Evolutionary conservation across 2,329 filamentous ascomycete species (phyloP), one percentile per base, ranked within the genome.

Genomic region (Hymenotorrendiella dingleyae): DNA sequence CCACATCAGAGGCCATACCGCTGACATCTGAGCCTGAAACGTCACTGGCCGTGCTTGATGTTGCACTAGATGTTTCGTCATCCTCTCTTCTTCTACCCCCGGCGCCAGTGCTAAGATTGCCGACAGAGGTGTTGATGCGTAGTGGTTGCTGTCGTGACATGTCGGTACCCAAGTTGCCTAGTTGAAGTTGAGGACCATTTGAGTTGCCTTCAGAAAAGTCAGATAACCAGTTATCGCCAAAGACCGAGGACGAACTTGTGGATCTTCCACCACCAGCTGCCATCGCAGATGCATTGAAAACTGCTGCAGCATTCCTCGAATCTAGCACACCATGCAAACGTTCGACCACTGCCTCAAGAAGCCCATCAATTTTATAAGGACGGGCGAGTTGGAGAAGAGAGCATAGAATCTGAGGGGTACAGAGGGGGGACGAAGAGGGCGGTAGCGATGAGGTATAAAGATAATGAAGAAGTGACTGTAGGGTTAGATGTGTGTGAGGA

Each of bases 211-310:
- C 67, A 6, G 71, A 66, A 23, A 54, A 47, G 21, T 55, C 52
- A 54, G 76, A 80, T 6, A 52, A 36, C 61, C 74, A 80, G 56
- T 81, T 80, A 19, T 62, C 55, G 7, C 50, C 59, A 14, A 68
- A 59, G 44, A 79, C 80, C 6, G 54, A 49, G 1, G 45, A 44
- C n/a, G 53, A 50, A 40, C 84, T 82, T 21, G 91, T 86, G 36
- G 86, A 86, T 36, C 89, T 80, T 0, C 93, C 93, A 20, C 93
- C 90, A 9, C 93, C 93, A 1, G 93, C 93, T 0, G 90, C 93
- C 93, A 97, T 97, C 40, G 93, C 93, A 0, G 91, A 93, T 0
- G 93, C 93, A 53, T 98, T 98, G 71, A 98, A 98, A 0, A 98
- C 90, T 5, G 93, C 93, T 0, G 93, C 93, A 0, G 93, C 91